Evolutionary conservation across 2,329 filamentous ascomycete species (phyloP).

Genomic region (Rutstroemia sp.): DNA sequence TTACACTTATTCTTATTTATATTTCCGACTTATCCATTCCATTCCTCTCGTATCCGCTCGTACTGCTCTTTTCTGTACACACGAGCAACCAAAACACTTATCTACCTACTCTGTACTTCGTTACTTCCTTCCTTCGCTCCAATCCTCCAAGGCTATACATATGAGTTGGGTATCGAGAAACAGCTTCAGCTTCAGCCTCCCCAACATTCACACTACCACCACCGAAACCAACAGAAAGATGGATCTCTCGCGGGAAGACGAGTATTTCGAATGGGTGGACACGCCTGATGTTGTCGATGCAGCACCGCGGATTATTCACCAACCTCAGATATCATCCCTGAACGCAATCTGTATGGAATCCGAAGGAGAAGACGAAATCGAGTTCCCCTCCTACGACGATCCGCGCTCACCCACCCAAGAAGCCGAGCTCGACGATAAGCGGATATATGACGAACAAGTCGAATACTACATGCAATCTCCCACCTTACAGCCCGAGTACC

Average conservation of each 20-base stretch:
- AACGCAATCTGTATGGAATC: constrained; percentile 46
- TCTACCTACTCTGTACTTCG: no score
- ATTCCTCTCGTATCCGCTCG: no score
- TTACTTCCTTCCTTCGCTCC: no score
- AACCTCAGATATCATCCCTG: constrained; percentile 1
- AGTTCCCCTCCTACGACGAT: constrained; percentile 37
- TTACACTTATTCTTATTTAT: no score
- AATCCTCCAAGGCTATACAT: no score
- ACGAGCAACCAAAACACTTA: no score
- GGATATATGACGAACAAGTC: constrained; percentile 27
- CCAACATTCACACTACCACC: no score
- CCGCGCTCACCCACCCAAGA: neutral
- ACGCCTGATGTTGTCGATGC: neutral
- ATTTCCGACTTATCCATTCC: no score
- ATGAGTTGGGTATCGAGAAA: no score
- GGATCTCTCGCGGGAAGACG: constrained; percentile 6
- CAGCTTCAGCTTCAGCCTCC: no score
- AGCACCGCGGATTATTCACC: constrained; percentile 4
- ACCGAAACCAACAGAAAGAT: neutral
- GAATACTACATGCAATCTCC: constrained; percentile 43
- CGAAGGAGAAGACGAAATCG: constrained; percentile 65
- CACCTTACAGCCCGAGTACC: constrained; percentile 46
- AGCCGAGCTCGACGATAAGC: constrained; percentile 9
- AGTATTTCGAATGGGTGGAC: constrained; percentile 8
- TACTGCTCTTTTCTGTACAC: no score